phyloP scores from a whole-genome alignment of 106 monocot species.

The Dioscorea dumetorum region DNA sequence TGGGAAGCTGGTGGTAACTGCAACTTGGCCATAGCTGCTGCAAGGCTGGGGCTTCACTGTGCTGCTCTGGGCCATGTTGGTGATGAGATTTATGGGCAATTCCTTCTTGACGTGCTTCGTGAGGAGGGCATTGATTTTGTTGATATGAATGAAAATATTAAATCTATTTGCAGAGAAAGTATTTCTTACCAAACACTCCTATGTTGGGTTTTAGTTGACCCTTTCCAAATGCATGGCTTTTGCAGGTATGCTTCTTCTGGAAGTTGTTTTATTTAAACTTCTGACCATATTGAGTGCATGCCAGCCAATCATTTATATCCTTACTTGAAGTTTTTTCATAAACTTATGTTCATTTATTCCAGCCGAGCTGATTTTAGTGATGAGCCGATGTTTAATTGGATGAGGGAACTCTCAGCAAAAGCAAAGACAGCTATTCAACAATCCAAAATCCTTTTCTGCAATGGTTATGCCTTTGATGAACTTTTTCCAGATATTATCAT shows the following conservation, averaged over 20 bases:
- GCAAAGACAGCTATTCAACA: constrained; percentile 48
- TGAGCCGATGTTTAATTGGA: constrained; percentile 88
- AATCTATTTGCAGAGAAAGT: constrained; percentile 17
- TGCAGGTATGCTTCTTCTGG: constrained; percentile 49
- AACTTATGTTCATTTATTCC: constrained; percentile 12
- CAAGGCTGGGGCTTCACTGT: constrained; percentile 76
- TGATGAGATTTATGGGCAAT: constrained; percentile 77
- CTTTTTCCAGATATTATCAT: constrained; percentile 57
- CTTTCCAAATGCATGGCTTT: constrained; percentile 93
- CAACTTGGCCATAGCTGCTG: constrained; percentile 83
- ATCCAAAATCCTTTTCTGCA: constrained; percentile 86
- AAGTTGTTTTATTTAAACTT: neutral
- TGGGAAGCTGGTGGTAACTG: constrained; percentile 99
- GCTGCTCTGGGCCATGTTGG: constrained; percentile 80
- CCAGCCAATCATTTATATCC: neutral
- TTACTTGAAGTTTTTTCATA: neutral
- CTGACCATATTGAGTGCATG: too few relatives aligned
- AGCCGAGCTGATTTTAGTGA: constrained; percentile 83
- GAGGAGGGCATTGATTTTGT: constrained; percentile 63
- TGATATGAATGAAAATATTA: constrained; percentile 57
- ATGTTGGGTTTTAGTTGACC: constrained; percentile 96
- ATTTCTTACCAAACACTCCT: constrained; percentile 72
- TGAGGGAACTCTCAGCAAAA: constrained; percentile 42
- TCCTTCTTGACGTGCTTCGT: constrained; percentile 76
- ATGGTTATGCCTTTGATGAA: constrained; percentile 95